A percentile compares a stretch with the other conserved stretches of the same genome.
Conservation (phyloP, 2,329 filamentous ascomycete genomes). For the Dryadomyces sulphureus region DNA sequence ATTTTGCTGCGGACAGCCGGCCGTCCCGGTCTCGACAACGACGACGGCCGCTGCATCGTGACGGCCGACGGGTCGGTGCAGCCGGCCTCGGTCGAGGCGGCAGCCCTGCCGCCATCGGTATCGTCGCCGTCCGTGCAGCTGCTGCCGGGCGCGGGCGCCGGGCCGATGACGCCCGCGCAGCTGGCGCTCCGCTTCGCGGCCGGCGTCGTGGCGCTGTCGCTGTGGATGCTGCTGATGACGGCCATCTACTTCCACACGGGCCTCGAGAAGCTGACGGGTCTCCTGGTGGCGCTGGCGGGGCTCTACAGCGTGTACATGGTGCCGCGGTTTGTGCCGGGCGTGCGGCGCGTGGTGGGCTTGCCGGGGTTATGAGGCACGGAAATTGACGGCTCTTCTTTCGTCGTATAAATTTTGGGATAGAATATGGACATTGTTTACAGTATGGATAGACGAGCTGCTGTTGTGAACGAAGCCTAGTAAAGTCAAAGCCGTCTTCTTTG, state of each 20-base stretch:
- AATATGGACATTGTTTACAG: not conserved
- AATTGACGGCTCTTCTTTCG: not conserved
- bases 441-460: not conserved
- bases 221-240: conserved; percentile 98
- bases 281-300: conserved; percentile 29
- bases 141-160: too few species aligned
- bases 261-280: conserved; percentile 69
- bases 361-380: conserved; percentile 29
- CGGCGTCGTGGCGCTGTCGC: conserved; percentile 53
- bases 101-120: conserved; percentile 15
- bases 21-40: conserved; percentile 1
- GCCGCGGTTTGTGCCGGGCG: conserved; percentile 31
- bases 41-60: conserved; percentile 51
- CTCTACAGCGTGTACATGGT: conserved; percentile 37
- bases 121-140: not conserved
- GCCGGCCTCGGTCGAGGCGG: conserved; percentile 35
- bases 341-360: conserved; percentile 31
- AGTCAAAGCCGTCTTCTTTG: too few species aligned
- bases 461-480: too few species aligned
- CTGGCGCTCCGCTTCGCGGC: conserved; percentile 30
- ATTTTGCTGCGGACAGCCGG: conserved; percentile 28
- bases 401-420: too few species aligned
- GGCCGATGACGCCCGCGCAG: not conserved
- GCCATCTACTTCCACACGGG: conserved; percentile 97
- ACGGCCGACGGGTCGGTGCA: conserved; percentile 53